These are phyloP conservation scores for Fusarium brachygibbosum DNA, from an alignment of 2,329 filamentous ascomycete species.

Conservation along the genomic window DNA sequence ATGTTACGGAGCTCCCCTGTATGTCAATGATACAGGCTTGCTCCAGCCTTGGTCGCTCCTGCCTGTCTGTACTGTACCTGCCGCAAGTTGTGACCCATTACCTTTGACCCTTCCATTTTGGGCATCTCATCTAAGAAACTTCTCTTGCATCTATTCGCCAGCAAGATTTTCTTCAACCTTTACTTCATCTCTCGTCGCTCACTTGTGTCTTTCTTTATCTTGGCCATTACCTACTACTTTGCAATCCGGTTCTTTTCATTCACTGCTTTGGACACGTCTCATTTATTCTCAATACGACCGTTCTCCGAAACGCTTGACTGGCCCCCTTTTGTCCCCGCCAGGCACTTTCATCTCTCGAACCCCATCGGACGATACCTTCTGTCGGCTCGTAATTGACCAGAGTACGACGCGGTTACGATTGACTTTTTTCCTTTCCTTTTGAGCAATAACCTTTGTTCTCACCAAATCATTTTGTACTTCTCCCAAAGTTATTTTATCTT, in stretches of 20 bases:
- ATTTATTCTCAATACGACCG: slow-evolving; percentile 26
- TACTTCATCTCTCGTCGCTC: slow-evolving; percentile 12
- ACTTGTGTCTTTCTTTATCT: background rate
- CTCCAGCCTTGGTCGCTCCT: background rate
- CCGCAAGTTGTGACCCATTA: slow-evolving; percentile 24
- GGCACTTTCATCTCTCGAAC: slow-evolving; percentile 26
- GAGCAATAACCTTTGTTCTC: slow-evolving; percentile 1
- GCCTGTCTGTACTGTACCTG: background rate
- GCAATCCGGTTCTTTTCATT: background rate
- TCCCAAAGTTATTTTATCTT: background rate
- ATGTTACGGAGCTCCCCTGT: background rate
- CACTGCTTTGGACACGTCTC: slow-evolving; percentile 21
- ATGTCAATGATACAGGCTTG: background rate
- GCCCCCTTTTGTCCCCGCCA: slow-evolving; percentile 37
- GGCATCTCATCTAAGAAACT: slow-evolving; percentile 32
- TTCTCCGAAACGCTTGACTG: slow-evolving; percentile 22
- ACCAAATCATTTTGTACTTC: background rate
- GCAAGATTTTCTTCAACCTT: slow-evolving; percentile 13
- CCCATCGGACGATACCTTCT: slow-evolving; percentile 30
- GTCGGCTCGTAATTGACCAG: slow-evolving; percentile 24
- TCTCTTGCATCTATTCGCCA: slow-evolving; percentile 2
- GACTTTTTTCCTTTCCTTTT: slow-evolving; percentile 5
- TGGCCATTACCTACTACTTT: background rate
- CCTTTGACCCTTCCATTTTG: slow-evolving; percentile 40
- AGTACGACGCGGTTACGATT: slow-evolving; percentile 6